These are phyloP conservation scores for Paecilomyces sp. DNA, from an alignment of 2,329 filamentous ascomycete species.

Conservation along the genomic window DNA sequence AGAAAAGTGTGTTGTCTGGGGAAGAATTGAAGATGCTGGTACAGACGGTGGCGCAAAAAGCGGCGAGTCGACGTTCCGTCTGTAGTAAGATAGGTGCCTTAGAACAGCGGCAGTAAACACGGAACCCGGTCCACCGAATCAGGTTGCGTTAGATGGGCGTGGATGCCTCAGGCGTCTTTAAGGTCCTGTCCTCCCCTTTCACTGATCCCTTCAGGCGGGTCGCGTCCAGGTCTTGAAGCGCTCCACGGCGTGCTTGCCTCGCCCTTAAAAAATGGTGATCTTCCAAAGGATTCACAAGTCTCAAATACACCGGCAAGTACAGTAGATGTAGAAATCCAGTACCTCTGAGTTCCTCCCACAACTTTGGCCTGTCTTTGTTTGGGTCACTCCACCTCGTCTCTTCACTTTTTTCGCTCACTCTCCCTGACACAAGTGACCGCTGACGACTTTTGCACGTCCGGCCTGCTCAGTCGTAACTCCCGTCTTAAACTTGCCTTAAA, in stretches of 20 bases:
- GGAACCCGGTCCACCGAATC: background rate
- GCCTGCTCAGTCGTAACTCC: constrained; percentile 8
- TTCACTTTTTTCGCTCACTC: background rate
- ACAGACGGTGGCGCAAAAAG: background rate
- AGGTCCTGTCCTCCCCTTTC: background rate
- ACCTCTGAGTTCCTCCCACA: background rate
- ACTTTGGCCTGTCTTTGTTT: constrained; percentile 2
- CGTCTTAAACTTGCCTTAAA: constrained; percentile 18
- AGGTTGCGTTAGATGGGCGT: background rate
- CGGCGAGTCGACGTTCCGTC: background rate
- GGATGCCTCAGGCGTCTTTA: background rate
- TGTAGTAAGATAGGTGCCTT: background rate
- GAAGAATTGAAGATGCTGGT: background rate
- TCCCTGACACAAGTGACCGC: constrained; percentile 1
- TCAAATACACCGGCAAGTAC: constrained; percentile 3
- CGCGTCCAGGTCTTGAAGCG: constrained; percentile 1
- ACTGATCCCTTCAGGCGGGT: background rate
- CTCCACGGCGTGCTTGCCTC: background rate
- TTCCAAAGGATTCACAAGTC: background rate
- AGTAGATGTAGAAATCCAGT: constrained; percentile 3
- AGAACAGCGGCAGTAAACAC: background rate
- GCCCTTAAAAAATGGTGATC: background rate
- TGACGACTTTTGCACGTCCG: constrained; percentile 10
- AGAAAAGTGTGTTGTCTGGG: background rate
- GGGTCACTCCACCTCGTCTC: background rate